Evolutionary conservation across 2,329 filamentous ascomycete genomes (phyloP), one percentile per base, ranked within the genome.

Genomic region (Aspergillus sp.): DNA sequence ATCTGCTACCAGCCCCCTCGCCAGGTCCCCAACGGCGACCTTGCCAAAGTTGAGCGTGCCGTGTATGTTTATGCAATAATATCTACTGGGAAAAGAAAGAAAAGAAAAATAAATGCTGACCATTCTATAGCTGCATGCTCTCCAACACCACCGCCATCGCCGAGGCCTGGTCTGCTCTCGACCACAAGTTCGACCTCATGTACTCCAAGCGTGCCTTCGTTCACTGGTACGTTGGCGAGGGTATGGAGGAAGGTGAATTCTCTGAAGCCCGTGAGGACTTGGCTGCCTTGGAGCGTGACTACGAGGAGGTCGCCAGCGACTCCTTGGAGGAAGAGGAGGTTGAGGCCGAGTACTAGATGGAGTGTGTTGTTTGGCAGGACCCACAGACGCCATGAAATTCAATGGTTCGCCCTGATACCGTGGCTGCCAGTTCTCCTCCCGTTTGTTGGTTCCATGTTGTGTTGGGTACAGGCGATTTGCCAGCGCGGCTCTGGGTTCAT

Each of bases 161-260:
- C 65, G 91, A 97, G 77, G 93, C 93, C 53, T 98, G 93, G 93
- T 90, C 88, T 53, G 90, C 90, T 57, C 83, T 98, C 54, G 94
- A 90, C 50, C 82, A 86, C 82, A 98, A 98, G 79, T 98, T 98
- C 78, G 93, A 98, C 68, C 88, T 98, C 70, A 98, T 98, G 93
- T 96, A 97, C 85, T 94, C 89, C 72, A 98, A 98, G 86, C 93
- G 93, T 78, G 93, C 93, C 51, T 98, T 98, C 76, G 93, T 98
- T 55, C 93, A 98, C 78, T 98, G 93, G 93, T 98, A 97, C 65
- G 93, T 98, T 67, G 93, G 93, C 77, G 93, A 97, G 81, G 93
- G 93, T 83, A 98, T 98, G 93, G 93, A 98, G 81, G 93, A 98
- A 74, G 93, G 93, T 73, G 93, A 98, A 76, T 98, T 98, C 83